Base-by-base conservation (phyloP, 192 early-diverging fungal genomes). In the Dispira simplex region DNA sequence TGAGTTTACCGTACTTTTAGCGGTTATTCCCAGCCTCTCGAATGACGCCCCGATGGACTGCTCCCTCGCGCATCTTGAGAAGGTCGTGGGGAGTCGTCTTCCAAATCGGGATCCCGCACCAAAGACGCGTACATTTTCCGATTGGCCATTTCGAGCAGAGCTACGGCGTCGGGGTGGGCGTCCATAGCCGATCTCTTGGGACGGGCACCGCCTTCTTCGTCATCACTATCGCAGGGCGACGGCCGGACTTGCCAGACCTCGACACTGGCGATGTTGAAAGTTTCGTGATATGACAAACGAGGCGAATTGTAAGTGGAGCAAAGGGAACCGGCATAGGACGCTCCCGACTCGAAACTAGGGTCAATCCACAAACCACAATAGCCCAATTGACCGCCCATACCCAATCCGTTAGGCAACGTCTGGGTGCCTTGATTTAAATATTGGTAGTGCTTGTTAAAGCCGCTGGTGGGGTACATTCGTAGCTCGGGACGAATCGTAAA, bases 201-300 rank as follows among this genome's bases (percentile, higher is more conserved):
- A 21, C 64, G 66, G 6, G 63, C 64, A 23, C 44, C 67, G 21
- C 67, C 52, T 45, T 68, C 75, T 21, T 74, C 68, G 46, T 74
- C 77, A 8, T 76, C 70, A 10, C 65, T 54, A 20, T 82, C 79
- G 10, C 67, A 62, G 11, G 68, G 64, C 0, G 74, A 67, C 23
- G 79, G 82, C 65, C 81, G 71, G 1, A 90, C 77, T 46, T 84
- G 68, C 88, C 88, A 90, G 3, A 78, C 88, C 76, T 90, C 88
- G 27, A 87, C 72, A 48, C 76, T 64, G 28, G 85, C 85, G 45
- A 90, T 76, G 12, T 65, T 63, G 66, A 90, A 90, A 11, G 82
- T 71, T 32, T 77, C 70, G 13, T 78, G 43, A 2, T 67, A 51
- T 0, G 80, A 80, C 27, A 90, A 67, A 27, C 66, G 74, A 28